Evolutionary conservation across 345 rosid genomes (phyloP).

Genomic region (Acer negundo): DNA sequence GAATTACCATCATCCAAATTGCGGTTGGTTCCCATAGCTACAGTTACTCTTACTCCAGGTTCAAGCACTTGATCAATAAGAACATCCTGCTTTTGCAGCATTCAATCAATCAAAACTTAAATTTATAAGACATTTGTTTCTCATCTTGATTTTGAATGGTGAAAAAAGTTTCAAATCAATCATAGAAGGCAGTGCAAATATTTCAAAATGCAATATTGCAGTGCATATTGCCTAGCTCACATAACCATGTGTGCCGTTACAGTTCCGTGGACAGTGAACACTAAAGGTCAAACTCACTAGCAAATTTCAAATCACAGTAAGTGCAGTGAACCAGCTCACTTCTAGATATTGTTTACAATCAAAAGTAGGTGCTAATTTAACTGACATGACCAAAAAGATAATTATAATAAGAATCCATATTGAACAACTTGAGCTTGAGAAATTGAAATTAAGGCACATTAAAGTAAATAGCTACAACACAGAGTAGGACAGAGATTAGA

Average conservation of each 20-base stretch:
- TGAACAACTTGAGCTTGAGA: background rate
- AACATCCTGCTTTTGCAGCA: conserved; percentile 60
- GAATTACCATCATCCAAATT: conserved; percentile 60
- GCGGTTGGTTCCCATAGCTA: conserved; percentile 76
- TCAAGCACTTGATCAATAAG: conserved; percentile 63
- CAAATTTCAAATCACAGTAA: background rate
- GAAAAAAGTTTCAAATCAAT: background rate
- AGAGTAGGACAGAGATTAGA: background rate
- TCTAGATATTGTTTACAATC: background rate
- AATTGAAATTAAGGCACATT: background rate
- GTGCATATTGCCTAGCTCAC: background rate
- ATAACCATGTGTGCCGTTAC: background rate
- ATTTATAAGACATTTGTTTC: background rate
- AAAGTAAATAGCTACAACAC: background rate
- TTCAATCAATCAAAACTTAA: conserved; percentile 21
- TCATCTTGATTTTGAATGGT: background rate
- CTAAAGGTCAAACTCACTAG: background rate
- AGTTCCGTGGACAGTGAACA: background rate
- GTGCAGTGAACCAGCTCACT: background rate
- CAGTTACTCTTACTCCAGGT: conserved; percentile 85
- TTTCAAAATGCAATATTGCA: background rate
- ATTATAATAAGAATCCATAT: background rate
- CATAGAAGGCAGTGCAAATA: background rate
- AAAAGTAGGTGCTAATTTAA: background rate
- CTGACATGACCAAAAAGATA: background rate